phyloP scores from a whole-genome alignment of 139 green algal genomes.

The Medakamo hakoo region DNA sequence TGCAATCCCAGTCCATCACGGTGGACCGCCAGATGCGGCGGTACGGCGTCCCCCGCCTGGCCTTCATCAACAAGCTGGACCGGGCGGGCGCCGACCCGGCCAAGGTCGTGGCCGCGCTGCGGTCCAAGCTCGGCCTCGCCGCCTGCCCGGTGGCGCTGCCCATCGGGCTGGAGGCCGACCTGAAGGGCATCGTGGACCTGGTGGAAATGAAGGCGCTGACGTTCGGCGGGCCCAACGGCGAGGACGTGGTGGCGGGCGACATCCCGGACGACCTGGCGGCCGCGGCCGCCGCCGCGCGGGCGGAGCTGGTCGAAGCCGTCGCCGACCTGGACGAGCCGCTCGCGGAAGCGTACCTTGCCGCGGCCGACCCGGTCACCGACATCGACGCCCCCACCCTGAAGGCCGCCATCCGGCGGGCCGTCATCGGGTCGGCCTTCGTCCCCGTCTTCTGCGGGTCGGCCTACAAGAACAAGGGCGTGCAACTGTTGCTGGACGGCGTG shows the following conservation, averaged over 20 bases:
- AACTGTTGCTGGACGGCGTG: slow-evolving; percentile 77
- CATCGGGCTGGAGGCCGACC: slow-evolving; percentile 82
- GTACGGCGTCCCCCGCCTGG: slow-evolving; percentile 78
- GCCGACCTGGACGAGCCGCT: slow-evolving; percentile 80
- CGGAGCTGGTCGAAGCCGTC: slow-evolving; percentile 57
- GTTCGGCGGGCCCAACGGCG: slow-evolving; percentile 52
- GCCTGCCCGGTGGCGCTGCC: slow-evolving; percentile 76
- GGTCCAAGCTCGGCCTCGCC: slow-evolving; percentile 78
- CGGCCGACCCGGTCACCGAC: slow-evolving; percentile 40
- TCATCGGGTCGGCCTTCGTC: slow-evolving; percentile 52
- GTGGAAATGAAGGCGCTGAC: slow-evolving; percentile 36
- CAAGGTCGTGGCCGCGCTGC: slow-evolving; percentile 58
- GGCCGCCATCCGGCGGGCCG: slow-evolving; percentile 44
- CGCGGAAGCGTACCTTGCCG: slow-evolving; percentile 72
- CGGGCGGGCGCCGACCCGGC: slow-evolving; percentile 66
- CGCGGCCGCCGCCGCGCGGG: slow-evolving; percentile 32
- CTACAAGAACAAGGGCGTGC: slow-evolving; percentile 52
- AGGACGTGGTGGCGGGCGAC: slow-evolving; percentile 40
- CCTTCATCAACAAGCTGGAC: slow-evolving; percentile 94
- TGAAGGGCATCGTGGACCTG: slow-evolving; percentile 84
- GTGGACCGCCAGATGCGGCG: slow-evolving; percentile 91
- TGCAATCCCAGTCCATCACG: slow-evolving; percentile 90
- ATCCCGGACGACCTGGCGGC: slow-evolving; percentile 46
- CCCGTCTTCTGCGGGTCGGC: slow-evolving; percentile 90
- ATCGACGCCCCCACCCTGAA: slow-evolving; percentile 44